Base-by-base conservation (phyloP, 768 basidiomycete genomes). In the Hortiboletus campestris region DNA sequence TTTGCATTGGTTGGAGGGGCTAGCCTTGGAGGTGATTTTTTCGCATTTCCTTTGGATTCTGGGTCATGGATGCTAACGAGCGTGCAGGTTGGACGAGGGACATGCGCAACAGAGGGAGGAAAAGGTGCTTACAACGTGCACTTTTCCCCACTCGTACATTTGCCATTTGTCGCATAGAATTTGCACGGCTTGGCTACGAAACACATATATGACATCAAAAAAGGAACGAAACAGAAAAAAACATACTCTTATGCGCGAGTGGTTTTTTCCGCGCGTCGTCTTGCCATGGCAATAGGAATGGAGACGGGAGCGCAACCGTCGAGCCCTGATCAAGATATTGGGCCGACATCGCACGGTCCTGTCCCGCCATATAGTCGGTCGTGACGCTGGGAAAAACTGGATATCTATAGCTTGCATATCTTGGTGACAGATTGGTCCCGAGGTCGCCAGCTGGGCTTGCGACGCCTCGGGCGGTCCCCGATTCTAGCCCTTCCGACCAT, bases 141-240 rank as follows among this genome's bases (percentile, higher is more conserved):
- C 19, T 69, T 73, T 50, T 74, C 75, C 12, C 84, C 84, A 58
- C 75, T 80, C 1, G 80, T 77, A 63, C 84, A 86, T 25, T 69
- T 68, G 17, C 74, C 77, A 34, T 74, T 78, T 2, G 68, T 59
- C 28, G 70, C 71, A 62, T 75, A 83, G 63, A 80, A 85, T 64
- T 79, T 83, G 68, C 84, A 86, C 28, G 79, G 80, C 55, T 85
- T 85, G 1, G 84, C 84, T 86, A 36, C 29, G 31, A 50, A 49
- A 40, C 13, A 17, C 46, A 41, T 25, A 20, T 32, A 38, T 38
- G 19, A 10, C 19, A 22, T 50, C 47, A 41, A 28, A 48, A 42
- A 55, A 20, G 14, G 35, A n/a, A 13, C 6, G 9, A 17, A 11
- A 4, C 4, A 20, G 46, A 42, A 39, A 47, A 49, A 19, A 12